Conservation (phyloP, 2,329 filamentous ascomycete genomes). For the Epichloe scottii region DNA sequence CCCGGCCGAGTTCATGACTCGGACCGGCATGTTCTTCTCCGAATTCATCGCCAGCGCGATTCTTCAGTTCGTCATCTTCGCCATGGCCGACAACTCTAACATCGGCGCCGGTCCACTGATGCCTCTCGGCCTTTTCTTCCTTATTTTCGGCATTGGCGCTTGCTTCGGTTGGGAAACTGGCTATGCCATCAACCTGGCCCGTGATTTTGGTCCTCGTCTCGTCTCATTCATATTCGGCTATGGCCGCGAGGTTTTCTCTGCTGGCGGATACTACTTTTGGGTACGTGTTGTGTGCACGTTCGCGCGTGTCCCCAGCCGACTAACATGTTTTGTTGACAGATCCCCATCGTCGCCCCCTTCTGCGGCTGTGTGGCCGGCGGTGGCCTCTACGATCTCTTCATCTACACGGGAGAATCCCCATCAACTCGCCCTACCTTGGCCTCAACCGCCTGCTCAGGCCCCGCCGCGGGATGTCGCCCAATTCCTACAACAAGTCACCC, state of each 20-base stretch:
- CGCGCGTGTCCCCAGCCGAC: not conserved
- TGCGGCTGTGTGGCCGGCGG: slow-evolving; percentile 50
- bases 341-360: slow-evolving; percentile 63
- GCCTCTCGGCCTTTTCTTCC: slow-evolving; percentile 54
- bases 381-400: slow-evolving; percentile 53
- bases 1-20: slow-evolving; percentile 52
- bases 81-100: slow-evolving; percentile 46
- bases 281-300: slow-evolving; percentile 25
- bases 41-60: slow-evolving; percentile 57
- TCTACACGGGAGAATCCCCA: slow-evolving; percentile 60
- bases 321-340: slow-evolving; percentile 27
- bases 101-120: slow-evolving; percentile 42
- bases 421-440: slow-evolving; percentile 56
- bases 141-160: slow-evolving; percentile 61
- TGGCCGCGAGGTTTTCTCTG: slow-evolving; percentile 51
- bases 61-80: slow-evolving; percentile 61
- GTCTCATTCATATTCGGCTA: slow-evolving; percentile 58
- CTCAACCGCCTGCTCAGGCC: slow-evolving; percentile 36
- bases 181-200: slow-evolving; percentile 61
- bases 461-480: slow-evolving; percentile 23
- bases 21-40: slow-evolving; percentile 55
- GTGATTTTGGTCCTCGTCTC: slow-evolving; percentile 58
- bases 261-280: slow-evolving; percentile 63
- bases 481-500: slow-evolving; percentile 17
- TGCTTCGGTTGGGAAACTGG: slow-evolving; percentile 68